Evolutionary conservation across 2,329 filamentous ascomycete species (phyloP), one percentile per base, ranked within the genome.

Genomic region (Chlorencoelia australis): DNA sequence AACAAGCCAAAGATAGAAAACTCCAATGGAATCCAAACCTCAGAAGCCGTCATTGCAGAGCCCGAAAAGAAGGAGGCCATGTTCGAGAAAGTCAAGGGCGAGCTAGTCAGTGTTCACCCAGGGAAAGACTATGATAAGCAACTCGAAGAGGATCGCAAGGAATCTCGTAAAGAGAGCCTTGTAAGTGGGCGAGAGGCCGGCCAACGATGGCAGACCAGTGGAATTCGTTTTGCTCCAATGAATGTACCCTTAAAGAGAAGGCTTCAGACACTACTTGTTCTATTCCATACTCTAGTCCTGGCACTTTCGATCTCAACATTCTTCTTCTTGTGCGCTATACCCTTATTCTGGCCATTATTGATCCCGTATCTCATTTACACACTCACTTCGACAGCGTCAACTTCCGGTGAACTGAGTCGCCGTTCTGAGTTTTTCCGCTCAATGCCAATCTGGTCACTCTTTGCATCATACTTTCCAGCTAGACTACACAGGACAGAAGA

Each of bases 391-490:
- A 81, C 77, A 30, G 80, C 82, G 13, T 74, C 79, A 11, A 82
- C 76, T 2, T 80, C 86, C 33, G 89, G 89, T 27, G 75, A 71
- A 27, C 70, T 94, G 18, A 72, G 69, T 3, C 77, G 79, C 52
- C 82, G 91, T 39, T 87, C 77, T 25, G 73, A 85, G 41, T 75
- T 82, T 55, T 63, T 89, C 43, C 79, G 89, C 13, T 75, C 71
- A 9, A 71, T 82, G 32, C 75, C 74, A 19, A 63, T 94, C 29
- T 98, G 89, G 89, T 82, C 73, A 24, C 73, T 93, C 30, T 96
- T 95, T 56, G 87, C 84, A 17, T 83, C 77, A 11, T 98, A 96
- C 65, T 98, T 93, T 55, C 91, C 91, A 4, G 85, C 87, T 31
- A 74, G 73, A 39, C 70, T 98, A 25, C 87, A 96, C 64, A 85